These are phyloP conservation scores for Candida silvicultrix DNA, from an alignment of 805 yeast genomes.

Conservation along the genomic window DNA sequence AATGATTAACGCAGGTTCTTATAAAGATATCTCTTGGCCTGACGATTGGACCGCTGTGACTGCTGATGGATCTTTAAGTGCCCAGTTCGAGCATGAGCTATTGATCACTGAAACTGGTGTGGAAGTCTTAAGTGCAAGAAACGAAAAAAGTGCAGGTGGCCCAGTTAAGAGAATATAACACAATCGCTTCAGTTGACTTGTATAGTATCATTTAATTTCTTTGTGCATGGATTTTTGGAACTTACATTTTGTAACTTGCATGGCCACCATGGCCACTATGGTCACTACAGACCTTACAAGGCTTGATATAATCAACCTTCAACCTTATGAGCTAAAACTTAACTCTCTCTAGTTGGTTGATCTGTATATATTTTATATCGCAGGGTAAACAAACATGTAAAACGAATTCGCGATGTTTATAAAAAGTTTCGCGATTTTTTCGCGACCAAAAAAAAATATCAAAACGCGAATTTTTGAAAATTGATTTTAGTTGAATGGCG, in stretches of 20 bases:
- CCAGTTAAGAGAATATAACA: constrained; percentile 46
- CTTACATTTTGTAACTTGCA: too few relatives aligned
- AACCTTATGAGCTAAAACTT: too few relatives aligned
- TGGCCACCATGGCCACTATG: too few relatives aligned
- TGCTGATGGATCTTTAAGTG: constrained; percentile 81
- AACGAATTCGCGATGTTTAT: too few relatives aligned
- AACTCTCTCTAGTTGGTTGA: too few relatives aligned
- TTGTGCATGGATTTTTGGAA: background rate
- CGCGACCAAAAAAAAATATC: background rate
- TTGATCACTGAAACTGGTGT: constrained; percentile 90
- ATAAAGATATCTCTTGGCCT: constrained; percentile 86
- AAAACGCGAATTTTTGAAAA: background rate
- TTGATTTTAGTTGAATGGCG: background rate
- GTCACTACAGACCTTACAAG: too few relatives aligned
- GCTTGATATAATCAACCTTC: too few relatives aligned
- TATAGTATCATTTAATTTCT: background rate
- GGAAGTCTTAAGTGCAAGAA: constrained; percentile 83
- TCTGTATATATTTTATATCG: too few relatives aligned
- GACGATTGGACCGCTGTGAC: constrained; percentile 96
- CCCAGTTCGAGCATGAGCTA: constrained; percentile 93
- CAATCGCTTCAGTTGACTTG: background rate
- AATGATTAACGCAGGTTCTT: constrained; percentile 84
- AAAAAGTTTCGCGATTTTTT: background rate
- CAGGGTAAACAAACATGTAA: background rate
- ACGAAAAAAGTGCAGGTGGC: constrained; percentile 84